A percentile compares a stretch with the other conserved stretches of the same genome.
phyloP scores from a whole-genome alignment of 2,329 filamentous ascomycete species.

The Ceratocystis diversiconidia region DNA sequence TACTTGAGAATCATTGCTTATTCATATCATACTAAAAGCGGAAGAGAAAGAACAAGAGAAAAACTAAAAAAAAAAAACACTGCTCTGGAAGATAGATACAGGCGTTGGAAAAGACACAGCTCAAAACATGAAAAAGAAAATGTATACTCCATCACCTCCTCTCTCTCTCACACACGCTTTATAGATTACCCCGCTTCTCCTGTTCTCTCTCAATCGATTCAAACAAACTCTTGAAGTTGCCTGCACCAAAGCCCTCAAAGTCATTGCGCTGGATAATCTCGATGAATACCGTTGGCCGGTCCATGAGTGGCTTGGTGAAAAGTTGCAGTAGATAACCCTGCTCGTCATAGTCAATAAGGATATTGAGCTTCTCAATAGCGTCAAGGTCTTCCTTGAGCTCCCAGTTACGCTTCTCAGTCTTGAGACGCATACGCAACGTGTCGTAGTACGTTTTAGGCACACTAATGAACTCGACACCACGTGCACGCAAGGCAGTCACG shows the following conservation, averaged over 20 bases:
- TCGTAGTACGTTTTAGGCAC: slow-evolving; percentile 81
- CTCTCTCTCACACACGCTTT: slow-evolving; percentile 19
- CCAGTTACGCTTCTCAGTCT: slow-evolving; percentile 45
- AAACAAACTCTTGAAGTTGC: slow-evolving; percentile 90
- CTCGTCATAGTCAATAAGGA: slow-evolving; percentile 92
- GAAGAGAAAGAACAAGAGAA: neutral
- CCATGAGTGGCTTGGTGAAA: slow-evolving; percentile 80
- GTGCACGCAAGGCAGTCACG: slow-evolving; percentile 65
- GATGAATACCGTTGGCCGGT: slow-evolving; percentile 86
- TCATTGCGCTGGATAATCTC: slow-evolving; percentile 90
- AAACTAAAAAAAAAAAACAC: neutral
- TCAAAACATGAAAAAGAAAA: neutral
- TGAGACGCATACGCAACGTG: slow-evolving; percentile 58
- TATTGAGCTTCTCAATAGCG: slow-evolving; percentile 61
- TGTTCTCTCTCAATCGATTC: slow-evolving; percentile 94
- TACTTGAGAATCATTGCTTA: neutral
- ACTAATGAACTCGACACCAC: slow-evolving; percentile 84
- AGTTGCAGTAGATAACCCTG: slow-evolving; percentile 66
- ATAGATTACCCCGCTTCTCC: slow-evolving; percentile 70
- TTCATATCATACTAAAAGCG: neutral
- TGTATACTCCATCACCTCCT: neutral
- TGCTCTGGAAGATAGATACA: neutral
- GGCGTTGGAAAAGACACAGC: neutral
- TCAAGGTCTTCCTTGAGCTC: slow-evolving; percentile 67
- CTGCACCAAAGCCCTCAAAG: slow-evolving; percentile 84